phyloP scores from a whole-genome alignment of 306 rosid species.

The Inga laurina region DNA sequence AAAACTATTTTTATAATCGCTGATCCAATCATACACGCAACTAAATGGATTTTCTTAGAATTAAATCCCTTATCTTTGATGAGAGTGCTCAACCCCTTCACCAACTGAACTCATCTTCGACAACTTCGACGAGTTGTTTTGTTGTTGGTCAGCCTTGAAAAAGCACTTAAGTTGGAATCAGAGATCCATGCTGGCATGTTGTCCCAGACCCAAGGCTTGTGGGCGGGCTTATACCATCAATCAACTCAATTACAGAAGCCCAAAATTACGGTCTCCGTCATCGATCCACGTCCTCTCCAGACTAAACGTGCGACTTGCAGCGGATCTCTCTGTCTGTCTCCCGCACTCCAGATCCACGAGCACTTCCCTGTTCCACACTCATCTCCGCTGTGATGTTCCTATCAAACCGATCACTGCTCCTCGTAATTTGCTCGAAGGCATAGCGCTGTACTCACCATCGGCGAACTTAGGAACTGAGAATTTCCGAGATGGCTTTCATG shows the following conservation, averaged over 20 bases:
- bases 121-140: too few relatives aligned
- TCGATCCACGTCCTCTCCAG: constrained; percentile 30
- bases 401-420: constrained; percentile 17
- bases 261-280: neutral
- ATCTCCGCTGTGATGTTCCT: constrained; percentile 21
- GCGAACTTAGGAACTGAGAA: constrained; percentile 4
- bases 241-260: constrained; percentile 11
- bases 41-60: too few relatives aligned
- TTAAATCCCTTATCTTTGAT: accelerated
- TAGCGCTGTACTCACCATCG: constrained; percentile 14
- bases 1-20: too few relatives aligned
- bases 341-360: constrained; percentile 48
- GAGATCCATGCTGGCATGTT: too few relatives aligned
- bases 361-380: neutral
- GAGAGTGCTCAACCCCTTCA: too few relatives aligned
- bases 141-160: too few relatives aligned
- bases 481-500: constrained; percentile 91
- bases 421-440: constrained; percentile 9
- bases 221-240: neutral
- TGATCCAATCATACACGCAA: too few relatives aligned
- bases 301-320: constrained; percentile 34
- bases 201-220: too few relatives aligned
- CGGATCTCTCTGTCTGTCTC: constrained; percentile 29
- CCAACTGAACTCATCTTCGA: too few relatives aligned
- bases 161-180: neutral